Evolutionary conservation across 2,329 filamentous ascomycete species (phyloP).

Genomic region (Phialemonium atrogriseum): DNA sequence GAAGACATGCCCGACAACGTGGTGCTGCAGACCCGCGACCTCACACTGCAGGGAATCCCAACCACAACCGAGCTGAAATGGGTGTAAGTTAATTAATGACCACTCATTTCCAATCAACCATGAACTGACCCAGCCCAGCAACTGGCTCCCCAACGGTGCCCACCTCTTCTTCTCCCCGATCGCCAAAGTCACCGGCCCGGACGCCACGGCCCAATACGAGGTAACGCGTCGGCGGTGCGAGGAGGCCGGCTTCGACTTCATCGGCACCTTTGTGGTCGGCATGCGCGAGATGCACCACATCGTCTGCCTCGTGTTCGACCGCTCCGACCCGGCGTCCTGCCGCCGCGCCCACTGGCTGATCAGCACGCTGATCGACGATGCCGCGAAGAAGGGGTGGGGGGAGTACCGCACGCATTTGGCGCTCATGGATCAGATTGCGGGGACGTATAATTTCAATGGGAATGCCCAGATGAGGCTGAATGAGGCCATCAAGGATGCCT

Average conservation of each 20-base stretch:
- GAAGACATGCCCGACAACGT: constrained; percentile 13
- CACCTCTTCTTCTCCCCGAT: constrained; percentile 30
- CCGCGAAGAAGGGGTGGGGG: constrained; percentile 25
- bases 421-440: constrained; percentile 29
- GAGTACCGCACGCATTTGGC: constrained; percentile 32
- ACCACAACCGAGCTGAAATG: constrained; percentile 30
- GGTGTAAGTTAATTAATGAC: constrained; percentile 11
- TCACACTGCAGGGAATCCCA: constrained; percentile 23
- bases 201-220: constrained; percentile 24
- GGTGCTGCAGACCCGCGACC: constrained; percentile 11
- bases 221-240: constrained; percentile 17
- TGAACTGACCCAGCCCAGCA: no score
- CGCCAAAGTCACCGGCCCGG: constrained; percentile 22
- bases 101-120: constrained; percentile 7
- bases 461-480: constrained; percentile 26
- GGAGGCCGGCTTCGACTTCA: constrained; percentile 20
- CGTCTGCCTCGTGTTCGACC: constrained; percentile 34
- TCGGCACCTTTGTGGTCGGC: constrained; percentile 21
- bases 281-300: constrained; percentile 37
- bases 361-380: constrained; percentile 22
- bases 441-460: constrained; percentile 29
- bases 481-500: constrained; percentile 27
- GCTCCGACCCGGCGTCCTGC: constrained; percentile 20
- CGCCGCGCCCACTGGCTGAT: constrained; percentile 19
- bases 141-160: constrained; percentile 28